Base-by-base conservation (phyloP, 2,329 filamentous ascomycete genomes). In the Botryotinia convoluta region DNA sequence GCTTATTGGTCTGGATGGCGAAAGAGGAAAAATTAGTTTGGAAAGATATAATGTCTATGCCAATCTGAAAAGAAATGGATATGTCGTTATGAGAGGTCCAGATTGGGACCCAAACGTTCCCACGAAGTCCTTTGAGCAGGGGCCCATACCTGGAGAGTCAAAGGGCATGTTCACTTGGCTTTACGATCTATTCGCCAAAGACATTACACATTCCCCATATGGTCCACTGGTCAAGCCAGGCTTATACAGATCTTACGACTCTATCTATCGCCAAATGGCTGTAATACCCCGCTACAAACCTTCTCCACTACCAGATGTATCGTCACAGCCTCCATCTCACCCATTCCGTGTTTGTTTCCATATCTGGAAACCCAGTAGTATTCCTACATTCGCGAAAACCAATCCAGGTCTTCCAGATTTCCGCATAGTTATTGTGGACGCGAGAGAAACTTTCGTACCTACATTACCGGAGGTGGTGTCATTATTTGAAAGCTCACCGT, bases 41-140 rank as follows among this genome's bases (percentile, higher is more conserved):
- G 93, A 97, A 77, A 90, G 93, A 79, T 98, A 94, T 78, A 93
- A 92, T 68, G 95, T 98, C 42, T 99, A 95, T 81, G 88, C 94
- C 1, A 91, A 94, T 71, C 85, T 99, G 78, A 96, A 92, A 81
- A 88, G 96, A 69, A 85, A 89, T 51, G 95, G 96, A 29, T 98
- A 97, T 83, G 88, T 92, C 68, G 89, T 98, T 29, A 85, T 92
- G 74, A 89, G 95, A 72, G 92, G 93, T 1, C 87, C 88, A 69
- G 87, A 83, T 22, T 87, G 83, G 85, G 81, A 83, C 81, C 73
- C 81, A 79, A 16, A 75, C 69, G 72, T 74, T 69, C 72, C 77
- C 69, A 74, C 76, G 51, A 77, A 74, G 61, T 69, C 37, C 60
- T 51, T 57, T 22, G 59, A 29, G 22, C 44, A 71, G 10, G 54